Percentiles rank a stretch among this genome's conserved stretches.
These are phyloP conservation scores for Nannochloropsis oceanica DNA, from an alignment of 108 stramenopile genomes.

Conservation along the genomic window DNA sequence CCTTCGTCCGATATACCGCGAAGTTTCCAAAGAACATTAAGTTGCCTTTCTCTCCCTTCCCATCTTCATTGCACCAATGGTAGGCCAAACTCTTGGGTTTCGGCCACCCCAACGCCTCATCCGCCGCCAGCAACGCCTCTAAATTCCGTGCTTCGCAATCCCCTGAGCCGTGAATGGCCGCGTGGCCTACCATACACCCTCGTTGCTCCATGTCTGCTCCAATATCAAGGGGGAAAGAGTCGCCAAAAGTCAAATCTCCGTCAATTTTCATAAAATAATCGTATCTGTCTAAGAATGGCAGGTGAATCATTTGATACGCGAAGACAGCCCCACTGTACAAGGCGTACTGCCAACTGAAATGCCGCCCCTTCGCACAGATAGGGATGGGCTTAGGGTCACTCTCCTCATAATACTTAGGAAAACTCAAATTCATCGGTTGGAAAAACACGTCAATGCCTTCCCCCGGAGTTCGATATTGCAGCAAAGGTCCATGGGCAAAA, in stretches of 20 bases:
- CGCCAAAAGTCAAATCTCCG: not conserved
- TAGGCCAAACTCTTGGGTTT: not conserved
- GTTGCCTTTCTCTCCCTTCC: not conserved
- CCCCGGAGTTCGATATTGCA: not conserved
- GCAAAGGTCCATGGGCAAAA: not conserved
- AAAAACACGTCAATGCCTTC: not conserved
- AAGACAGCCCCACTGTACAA: not conserved
- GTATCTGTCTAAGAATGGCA: not conserved
- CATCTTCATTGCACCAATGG: not conserved
- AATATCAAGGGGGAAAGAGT: not conserved
- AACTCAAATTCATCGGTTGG: not conserved
- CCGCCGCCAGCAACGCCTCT: not conserved
- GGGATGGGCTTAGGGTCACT: not conserved
- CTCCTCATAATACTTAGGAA: not conserved
- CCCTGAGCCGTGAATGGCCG: not conserved
- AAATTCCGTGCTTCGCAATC: not conserved
- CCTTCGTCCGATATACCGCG: not conserved
- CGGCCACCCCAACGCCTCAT: not conserved
- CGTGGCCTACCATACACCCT: not conserved
- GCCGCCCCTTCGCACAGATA: not conserved
- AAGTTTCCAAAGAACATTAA: not conserved
- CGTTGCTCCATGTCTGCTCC: not conserved
- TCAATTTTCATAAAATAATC: not conserved
- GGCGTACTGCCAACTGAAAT: not conserved
- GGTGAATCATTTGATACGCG: not conserved